phyloP scores from a whole-genome alignment of 108 stramenopile species.

The Fragilariopsis cylindrus region DNA sequence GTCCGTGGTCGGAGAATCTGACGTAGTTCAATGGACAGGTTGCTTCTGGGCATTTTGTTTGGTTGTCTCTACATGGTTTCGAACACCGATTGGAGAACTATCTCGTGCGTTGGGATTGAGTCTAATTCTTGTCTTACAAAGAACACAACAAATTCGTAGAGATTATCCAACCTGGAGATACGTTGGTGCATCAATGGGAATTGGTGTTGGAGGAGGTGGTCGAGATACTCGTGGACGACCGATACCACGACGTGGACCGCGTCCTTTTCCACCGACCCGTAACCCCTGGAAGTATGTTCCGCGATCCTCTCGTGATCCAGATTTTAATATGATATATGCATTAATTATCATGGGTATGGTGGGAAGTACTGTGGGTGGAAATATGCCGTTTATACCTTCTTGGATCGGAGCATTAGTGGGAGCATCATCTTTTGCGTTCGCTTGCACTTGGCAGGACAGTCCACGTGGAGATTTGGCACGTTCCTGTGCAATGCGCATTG shows the following conservation, averaged over 20 bases:
- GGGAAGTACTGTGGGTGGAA: constrained; percentile 73
- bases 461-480: constrained; percentile 76
- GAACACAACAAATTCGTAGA: constrained; percentile 53
- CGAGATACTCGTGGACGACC: constrained; percentile 44
- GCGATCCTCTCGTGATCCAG: constrained; percentile 49
- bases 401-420: constrained; percentile 81
- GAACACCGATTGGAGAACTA: constrained; percentile 80
- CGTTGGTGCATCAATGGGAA: constrained; percentile 28
- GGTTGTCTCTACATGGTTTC: constrained; percentile 49
- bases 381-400: constrained; percentile 72
- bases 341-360: constrained; percentile 72
- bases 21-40: constrained; percentile 21
- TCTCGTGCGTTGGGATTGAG: constrained; percentile 67
- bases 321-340: constrained; percentile 77
- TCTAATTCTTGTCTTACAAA: constrained; percentile 55
- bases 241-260: neutral
- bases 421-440: constrained; percentile 63
- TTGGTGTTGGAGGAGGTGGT: constrained; percentile 21
- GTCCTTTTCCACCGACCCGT: constrained; percentile 66
- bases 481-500: constrained; percentile 81
- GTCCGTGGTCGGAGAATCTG: constrained; percentile 36
- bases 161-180: constrained; percentile 70
- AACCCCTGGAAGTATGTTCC: constrained; percentile 71
- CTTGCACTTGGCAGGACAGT: constrained; percentile 48
- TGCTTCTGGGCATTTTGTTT: constrained; percentile 33